Evolutionary conservation across 2,329 filamentous ascomycete species (phyloP), one percentile per base, ranked within the genome.

Genomic region (Claviceps purpurea): DNA sequence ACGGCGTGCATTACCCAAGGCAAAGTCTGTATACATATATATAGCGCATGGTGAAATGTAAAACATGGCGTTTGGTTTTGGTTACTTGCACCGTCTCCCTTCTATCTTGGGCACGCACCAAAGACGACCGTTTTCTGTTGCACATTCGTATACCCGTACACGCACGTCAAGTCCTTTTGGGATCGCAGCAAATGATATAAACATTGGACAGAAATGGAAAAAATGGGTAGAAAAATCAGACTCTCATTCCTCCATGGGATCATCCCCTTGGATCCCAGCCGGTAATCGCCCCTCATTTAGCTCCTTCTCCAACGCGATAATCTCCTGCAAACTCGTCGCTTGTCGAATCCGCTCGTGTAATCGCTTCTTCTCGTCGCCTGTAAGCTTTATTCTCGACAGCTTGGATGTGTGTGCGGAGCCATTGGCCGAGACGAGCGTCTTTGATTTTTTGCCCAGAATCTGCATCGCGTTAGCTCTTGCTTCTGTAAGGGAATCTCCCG

Each of bases 281-380:
- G 91, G 91, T 67, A 97, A 76, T 62, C 87, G 76, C 1, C 93
- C 93, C 67, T 97, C 91, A 56, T 87, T 87, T 58, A 97, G 71
- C 68, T 93, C 88, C 73, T 91, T 95, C 73, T 98, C 93, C 64
- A 98, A 68, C 59, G 81, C 78, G 53, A 88, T 84, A 64, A 98
- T 94, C 71, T 97, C 93, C 59, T 89, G 85, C 62, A 98, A 67
- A 63, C 85, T 95, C 66, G 85, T 89, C 5, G 93, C 91, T 62
- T 87, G 88, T 68, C 82, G 82, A 67, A 98, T 95, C 71, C 91
- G 77, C 62, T 89, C 84, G 70, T 94, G 84, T 55, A 97, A 79
- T 57, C 81, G 79, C 74, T 85, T 85, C 73, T 85, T 86, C 77
- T 98, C 93, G 64, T 83, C 83, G 40, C 91, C 89, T 4, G 90